Base-by-base conservation (phyloP, 257 asterid genomes). In the Salvia splendens region DNA sequence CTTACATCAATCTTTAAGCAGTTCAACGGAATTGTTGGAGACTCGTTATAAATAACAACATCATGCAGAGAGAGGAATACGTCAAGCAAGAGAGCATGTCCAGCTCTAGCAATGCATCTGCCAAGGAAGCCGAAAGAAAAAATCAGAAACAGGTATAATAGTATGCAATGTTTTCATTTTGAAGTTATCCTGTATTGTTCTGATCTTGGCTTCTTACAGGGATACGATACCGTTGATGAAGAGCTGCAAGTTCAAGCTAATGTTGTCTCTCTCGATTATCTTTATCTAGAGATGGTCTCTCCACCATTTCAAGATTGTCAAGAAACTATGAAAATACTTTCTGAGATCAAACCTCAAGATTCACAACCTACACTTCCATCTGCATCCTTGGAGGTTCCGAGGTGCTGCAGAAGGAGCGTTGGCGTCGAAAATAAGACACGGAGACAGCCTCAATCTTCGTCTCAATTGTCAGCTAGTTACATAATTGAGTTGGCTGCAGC, bases 401-500 rank as follows among this genome's bases (percentile, higher is more conserved):
- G 64, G 57, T 47, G 38, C 58, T 80, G 72, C 41, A 54, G 47
- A 61, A 73, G 58, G 66, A 82, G 68, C 45, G 0, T 7, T 56
- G 64, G 41, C 6, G n/a, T 12, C 71, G 80, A 68, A n/a, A 61
- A 73, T 2, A 32, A 68, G 3, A 68, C 49, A 35, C 36, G 12
- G 5, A 12, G 12, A 11, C 14, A 24, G 30, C 1, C 61, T 4
- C 14, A 41, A 0, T 5, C 71, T 35, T 56, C 33, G 17, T 73
- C 53, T 63, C 65, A 11, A 40, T 65, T 12, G 68, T 73, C 77
- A 5, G 30, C 61, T 15, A 69, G 51, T 75, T 68, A 42, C 3
- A 84, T 77, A 47, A 67, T 82, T 6, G 78, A 77, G 73, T 24
- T 84, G 65, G 87, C 89, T 49, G 83, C 84, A 24, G 73, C 69